Conservation (phyloP, 257 asterid species). For the Cinchona pubescens region DNA sequence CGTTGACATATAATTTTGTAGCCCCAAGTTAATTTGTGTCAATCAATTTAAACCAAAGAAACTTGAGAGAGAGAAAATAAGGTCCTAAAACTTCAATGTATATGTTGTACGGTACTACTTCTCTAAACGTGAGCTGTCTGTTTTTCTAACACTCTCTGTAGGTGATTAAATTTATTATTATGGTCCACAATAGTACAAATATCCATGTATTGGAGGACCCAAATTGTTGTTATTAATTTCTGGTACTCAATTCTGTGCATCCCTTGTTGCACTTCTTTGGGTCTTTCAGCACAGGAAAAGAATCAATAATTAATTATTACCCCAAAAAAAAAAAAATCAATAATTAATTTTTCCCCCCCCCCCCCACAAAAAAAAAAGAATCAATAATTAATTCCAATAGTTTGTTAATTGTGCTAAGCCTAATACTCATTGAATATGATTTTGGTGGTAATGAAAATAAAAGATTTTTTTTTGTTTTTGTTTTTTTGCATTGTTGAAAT, state of each 20-base stretch:
- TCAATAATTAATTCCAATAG: background rate
- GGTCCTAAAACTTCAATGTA: too few relatives aligned
- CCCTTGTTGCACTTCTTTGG: background rate
- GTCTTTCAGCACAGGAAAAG: background rate
- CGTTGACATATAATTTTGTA: background rate
- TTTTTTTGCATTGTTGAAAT: too few relatives aligned
- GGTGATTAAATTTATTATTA: background rate
- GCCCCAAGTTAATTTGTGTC: background rate
- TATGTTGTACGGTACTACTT: background rate
- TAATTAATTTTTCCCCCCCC: too few relatives aligned
- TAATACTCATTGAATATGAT: background rate
- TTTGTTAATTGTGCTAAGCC: background rate
- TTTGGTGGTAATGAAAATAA: background rate
- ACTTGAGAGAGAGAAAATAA: background rate
- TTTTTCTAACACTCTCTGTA: too few relatives aligned
- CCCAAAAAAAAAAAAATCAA: too few relatives aligned
- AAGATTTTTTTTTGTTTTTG: too few relatives aligned
- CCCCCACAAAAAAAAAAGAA: too few relatives aligned
- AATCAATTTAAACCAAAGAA: background rate
- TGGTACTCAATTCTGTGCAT: background rate
- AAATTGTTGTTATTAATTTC: background rate
- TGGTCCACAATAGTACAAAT: conserved; percentile 2
- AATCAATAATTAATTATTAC: background rate
- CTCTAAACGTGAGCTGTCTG: conserved; percentile 12
- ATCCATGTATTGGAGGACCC: conserved; percentile 3